A percentile compares a stretch with the other conserved stretches of the same genome.
These are phyloP conservation scores for Leccinum aurantiacum DNA, from an alignment of 768 basidiomycete genomes.

Conservation along the genomic window DNA sequence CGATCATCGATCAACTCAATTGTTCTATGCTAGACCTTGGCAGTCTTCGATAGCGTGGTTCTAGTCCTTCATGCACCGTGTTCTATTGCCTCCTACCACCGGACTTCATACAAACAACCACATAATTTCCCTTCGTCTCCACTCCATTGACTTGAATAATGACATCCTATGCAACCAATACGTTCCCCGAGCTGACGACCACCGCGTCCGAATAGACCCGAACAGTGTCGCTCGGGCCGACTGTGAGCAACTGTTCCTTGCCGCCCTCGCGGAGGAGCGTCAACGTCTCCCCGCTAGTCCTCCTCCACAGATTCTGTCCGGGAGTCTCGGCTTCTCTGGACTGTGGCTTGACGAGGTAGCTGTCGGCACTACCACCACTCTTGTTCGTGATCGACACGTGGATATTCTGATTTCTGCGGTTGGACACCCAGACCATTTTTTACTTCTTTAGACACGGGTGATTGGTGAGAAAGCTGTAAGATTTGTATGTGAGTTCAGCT, in stretches of 20 bases:
- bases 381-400: constrained; percentile 6
- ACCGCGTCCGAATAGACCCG: constrained; percentile 12
- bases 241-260: constrained; percentile 4
- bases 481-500: too few relatives aligned
- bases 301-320: constrained; percentile 8
- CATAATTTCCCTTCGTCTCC: too few relatives aligned
- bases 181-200: constrained; percentile 10
- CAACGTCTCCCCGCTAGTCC: constrained; percentile 11
- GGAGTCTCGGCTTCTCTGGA: background rate
- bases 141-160: background rate
- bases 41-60: too few relatives aligned
- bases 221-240: constrained; percentile 16
- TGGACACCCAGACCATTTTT: constrained; percentile 19
- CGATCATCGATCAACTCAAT: too few relatives aligned
- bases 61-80: too few relatives aligned
- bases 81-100: too few relatives aligned
- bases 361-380: background rate
- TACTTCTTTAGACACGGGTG: background rate
- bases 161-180: background rate
- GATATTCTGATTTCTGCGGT: background rate
- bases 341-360: constrained; percentile 1
- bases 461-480: too few relatives aligned
- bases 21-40: too few relatives aligned
- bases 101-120: too few relatives aligned
- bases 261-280: constrained; percentile 3